Evolutionary conservation across 345 rosid genomes (phyloP).

Genomic region (Pugionium dolabratum): DNA sequence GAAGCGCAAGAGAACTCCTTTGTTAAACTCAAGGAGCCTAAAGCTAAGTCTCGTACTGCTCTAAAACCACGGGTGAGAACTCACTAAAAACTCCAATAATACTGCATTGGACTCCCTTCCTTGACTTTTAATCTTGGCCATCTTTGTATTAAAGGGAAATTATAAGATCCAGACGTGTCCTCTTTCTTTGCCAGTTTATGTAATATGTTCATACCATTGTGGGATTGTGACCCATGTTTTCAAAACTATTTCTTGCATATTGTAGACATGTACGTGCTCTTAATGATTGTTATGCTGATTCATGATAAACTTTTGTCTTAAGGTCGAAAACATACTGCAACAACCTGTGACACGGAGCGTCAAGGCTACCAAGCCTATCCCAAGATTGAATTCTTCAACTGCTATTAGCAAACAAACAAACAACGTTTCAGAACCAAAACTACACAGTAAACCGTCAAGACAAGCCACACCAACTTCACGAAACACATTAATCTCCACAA

Average conservation of each 20-base stretch:
- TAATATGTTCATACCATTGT: background rate
- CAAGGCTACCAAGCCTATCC: constrained; percentile 43
- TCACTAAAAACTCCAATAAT: background rate
- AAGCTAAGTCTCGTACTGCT: constrained; percentile 34
- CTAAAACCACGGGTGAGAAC: constrained; percentile 60
- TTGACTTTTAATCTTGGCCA: background rate
- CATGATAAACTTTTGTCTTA: constrained; percentile 30
- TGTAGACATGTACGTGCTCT: background rate
- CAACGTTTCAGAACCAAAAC: constrained; percentile 21
- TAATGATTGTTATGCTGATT: constrained; percentile 29
- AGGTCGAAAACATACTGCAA: constrained; percentile 60
- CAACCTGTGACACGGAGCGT: constrained; percentile 48
- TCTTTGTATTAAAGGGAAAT: constrained; percentile 4
- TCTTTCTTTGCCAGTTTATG: constrained; percentile 8
- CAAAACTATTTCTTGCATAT: no score
- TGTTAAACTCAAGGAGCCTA: constrained; percentile 28
- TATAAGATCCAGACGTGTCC: background rate
- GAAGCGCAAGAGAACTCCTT: constrained; percentile 28
- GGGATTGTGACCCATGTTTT: no score
- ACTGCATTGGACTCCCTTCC: background rate
- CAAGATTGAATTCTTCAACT: constrained; percentile 46
- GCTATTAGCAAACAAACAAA: constrained; percentile 44
- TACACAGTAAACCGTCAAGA: constrained; percentile 53
- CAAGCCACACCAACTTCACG: constrained; percentile 69
- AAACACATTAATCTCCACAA: constrained; percentile 46